Evolutionary conservation across 345 rosid genomes (phyloP), one percentile per base, ranked within the genome.

Genomic region (Gossypium stocksii): DNA sequence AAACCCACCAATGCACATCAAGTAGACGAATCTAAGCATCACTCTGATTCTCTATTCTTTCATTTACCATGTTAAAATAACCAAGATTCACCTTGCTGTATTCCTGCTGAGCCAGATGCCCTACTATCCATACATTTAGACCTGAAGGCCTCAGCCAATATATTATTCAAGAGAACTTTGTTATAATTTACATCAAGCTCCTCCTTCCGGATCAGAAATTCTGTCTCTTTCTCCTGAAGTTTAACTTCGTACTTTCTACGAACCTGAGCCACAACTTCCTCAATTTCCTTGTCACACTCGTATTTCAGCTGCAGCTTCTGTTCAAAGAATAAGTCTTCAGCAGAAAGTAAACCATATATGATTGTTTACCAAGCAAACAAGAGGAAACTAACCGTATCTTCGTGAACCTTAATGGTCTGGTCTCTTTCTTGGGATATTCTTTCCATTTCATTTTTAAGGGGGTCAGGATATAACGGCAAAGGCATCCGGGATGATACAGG

Each of bases 361-460:
- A 61, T 51, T 53, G 17, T 68, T 7, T 56, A 70, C 57, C 15
- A 75, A 48, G n/a, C 44, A 81, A 66, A 48, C 46, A 45, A 81
- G 76, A 66, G 65, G 54, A 57, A 72, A 86, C 84, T 70, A 56
- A 91, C 97, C 14, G 16, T 41, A 22, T 86, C 85, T 71, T 83
- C 89, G 27, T 76, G 79, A 49, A 54, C 54, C 74, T 58, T 83
- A 73, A 52, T 41, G 60, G 67, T 71, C 20, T 74, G 80, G 13
- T 87, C 89, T 23, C 14, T 73, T 59, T 84, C 89, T 72, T 45
- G 69, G 7, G 22, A 15, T 60, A 89, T 62, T 72, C 84, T 84
- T 43, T 89, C 89, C 79, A 90, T 75, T 80, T 90, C 93, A 71
- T 76, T 83, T 75, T 90, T 84, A 65, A 89, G 89, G 9, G 96